Evolutionary conservation across 176 grass and related monocot species (phyloP), one percentile per base, ranked within the genome.

Genomic region (Bolboschoenus planiculmis): DNA sequence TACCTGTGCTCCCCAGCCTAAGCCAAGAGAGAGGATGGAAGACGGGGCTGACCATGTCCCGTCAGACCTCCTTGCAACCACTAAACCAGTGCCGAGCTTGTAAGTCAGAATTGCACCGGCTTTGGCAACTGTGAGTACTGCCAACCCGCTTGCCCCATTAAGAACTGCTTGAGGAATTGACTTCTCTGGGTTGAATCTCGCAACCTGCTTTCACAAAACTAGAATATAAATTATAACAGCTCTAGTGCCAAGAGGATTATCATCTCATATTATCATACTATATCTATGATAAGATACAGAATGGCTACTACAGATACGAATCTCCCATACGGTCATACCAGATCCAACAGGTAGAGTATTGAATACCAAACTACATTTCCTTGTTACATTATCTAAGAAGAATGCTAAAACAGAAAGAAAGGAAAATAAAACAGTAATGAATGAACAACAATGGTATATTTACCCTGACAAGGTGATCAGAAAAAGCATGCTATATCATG

Each of bases 1-100:
- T 91, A 97, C 94, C 88, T 94, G 95, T 81, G 87, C 90, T 66
- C 95, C 95, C 92, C 95, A 97, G 86, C 95, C 95, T 87, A 97
- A 88, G 64, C 95, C 92, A 85, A 76, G 31, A 35, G 88, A 94
- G 68, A 88, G 3, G 43, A 97, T 97, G 54, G 95, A 88, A 61
- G 95, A 97, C 13, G 92, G 95, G 43, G 92, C 88, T 18, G 95
- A 97, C 95, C 95, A 97, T 8, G 88, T 91, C 20, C 95, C 95
- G 85, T 97, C 90, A 86, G 85, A 79, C 77, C 35, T 97, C 77
- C 85, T 87, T 88, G 90, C 89, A 83, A 97, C 71, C 27, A 97
- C 95, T 47, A 97, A 79, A 33, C 95, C 92, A 85, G 85, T 97
- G 67, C 95, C 95, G 36, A 94, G 54, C 75, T 97, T 97, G 79